These are phyloP conservation scores for Geosmithia flava DNA, from an alignment of 2,329 filamentous ascomycete genomes.

Conservation along the genomic window DNA sequence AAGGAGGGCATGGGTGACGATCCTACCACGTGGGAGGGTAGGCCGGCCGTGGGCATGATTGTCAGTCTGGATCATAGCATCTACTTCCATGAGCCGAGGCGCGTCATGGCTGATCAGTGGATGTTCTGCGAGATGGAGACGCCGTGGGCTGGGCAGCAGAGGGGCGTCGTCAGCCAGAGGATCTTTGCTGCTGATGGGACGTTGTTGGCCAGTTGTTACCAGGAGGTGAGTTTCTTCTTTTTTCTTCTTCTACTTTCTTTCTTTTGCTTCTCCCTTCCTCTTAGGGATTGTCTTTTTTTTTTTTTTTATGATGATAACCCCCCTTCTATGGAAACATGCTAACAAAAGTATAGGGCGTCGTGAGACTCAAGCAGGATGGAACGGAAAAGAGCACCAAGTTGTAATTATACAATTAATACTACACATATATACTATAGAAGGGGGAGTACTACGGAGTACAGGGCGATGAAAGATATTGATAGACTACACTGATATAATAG, in stretches of 20 bases:
- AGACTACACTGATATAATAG: too few species aligned
- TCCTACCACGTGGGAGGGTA: slow-evolving; percentile 33
- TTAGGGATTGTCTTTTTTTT: slow-evolving; percentile 17
- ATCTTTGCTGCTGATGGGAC: slow-evolving; percentile 61
- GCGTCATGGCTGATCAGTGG: slow-evolving; percentile 57
- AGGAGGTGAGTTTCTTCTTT: slow-evolving; percentile 45
- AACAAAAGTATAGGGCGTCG: slow-evolving; percentile 27
- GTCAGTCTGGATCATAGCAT: slow-evolving; percentile 68
- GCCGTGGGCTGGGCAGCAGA: slow-evolving; percentile 67
- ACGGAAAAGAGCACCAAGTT: slow-evolving; percentile 19
- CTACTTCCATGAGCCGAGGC: slow-evolving; percentile 51
- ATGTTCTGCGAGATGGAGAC: slow-evolving; percentile 71
- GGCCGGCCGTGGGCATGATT: slow-evolving; percentile 67
- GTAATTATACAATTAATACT: slow-evolving; percentile 4
- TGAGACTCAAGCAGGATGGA: slow-evolving; percentile 32
- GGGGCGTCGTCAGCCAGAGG: slow-evolving; percentile 63
- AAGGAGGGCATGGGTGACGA: slow-evolving; percentile 25
- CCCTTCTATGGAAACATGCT: neutral
- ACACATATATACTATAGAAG: neutral
- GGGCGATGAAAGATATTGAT: neutral
- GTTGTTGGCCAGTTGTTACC: slow-evolving; percentile 66
- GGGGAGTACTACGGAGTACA: neutral
- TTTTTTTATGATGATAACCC: neutral
- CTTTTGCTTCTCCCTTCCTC: neutral
- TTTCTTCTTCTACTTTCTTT: neutral